Evolutionary conservation across 345 rosid genomes (phyloP), one percentile per base, ranked within the genome.

Genomic region (Limnanthes douglasii): DNA sequence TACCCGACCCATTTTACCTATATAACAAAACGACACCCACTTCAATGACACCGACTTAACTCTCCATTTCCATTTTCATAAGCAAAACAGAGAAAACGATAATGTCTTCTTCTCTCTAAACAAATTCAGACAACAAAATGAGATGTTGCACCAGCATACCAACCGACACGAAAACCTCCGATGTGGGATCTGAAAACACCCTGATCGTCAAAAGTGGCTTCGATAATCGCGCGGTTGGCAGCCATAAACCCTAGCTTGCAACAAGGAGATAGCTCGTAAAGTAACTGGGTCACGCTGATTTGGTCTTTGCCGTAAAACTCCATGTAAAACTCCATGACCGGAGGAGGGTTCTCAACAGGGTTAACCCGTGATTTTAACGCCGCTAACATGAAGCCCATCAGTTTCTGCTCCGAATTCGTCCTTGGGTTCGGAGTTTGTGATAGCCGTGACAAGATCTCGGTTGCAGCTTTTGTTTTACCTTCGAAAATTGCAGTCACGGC

Each of bases 171-270:
- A n/a, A n/a, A n/a, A n/a, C n/a, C n/a, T n/a, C n/a, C n/a, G n/a
- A n/a, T n/a, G n/a, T n/a, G n/a, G n/a, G n/a, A n/a, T n/a, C n/a
- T n/a, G n/a, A n/a, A n/a, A n/a, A n/a, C n/a, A n/a, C n/a, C n/a
- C n/a, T n/a, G n/a, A 18, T 61, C 70, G 29, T 75, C 77, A 26
- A 48, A 39, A 4, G 72, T 55, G 4, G 78, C 71, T 17, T 81
- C 84, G 3, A 90, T 59, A 32, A 90, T 80, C 29, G 92, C 92
- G 36, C 64, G 69, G 60, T 90, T 84, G 2, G 95, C 95, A 12
- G 95, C 86, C 77, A 65, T 43, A 55, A 90, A 77, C 9, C 88
- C 88, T 11, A 73, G 85, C 44, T 68, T 71, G 59, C 77, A 84
- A 59, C 94, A 90, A 7, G 83, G 92, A 54, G 85, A 80, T 1